A percentile compares a stretch with the other conserved stretches of the same genome.
Conservation (phyloP, 768 basidiomycete species). For the Wakefieldia striispora region DNA sequence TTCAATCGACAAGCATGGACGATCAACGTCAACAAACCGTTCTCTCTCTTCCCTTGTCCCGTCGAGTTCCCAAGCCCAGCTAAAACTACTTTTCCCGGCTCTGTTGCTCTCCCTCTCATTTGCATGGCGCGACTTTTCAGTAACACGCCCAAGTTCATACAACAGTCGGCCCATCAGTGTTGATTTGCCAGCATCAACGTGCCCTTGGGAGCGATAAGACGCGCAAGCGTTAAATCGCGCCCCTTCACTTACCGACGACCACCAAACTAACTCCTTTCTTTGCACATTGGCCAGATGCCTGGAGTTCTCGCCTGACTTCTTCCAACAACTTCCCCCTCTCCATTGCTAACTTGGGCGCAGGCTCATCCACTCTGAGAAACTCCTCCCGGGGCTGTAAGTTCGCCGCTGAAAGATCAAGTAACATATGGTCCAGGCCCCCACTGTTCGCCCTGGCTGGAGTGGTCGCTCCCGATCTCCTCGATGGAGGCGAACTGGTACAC, state of each 20-base stretch:
- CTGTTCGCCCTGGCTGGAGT: conserved; percentile 38
- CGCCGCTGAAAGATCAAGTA: conserved; percentile 72
- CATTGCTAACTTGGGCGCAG: conserved; percentile 61
- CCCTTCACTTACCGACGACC: conserved; percentile 70
- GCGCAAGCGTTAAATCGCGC: background rate
- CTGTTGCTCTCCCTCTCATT: conserved; percentile 90
- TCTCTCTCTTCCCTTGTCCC: conserved; percentile 91
- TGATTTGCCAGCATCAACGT: conserved; percentile 98
- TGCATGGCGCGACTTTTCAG: conserved; percentile 77
- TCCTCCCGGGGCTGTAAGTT: conserved; percentile 55
- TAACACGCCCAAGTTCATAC: conserved; percentile 87
- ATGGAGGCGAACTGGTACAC: conserved; percentile 26
- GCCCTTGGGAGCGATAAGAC: conserved; percentile 53
- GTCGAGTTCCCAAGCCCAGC: conserved; percentile 98
- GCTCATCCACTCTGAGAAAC: conserved; percentile 38
- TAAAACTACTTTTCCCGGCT: conserved; percentile 92
- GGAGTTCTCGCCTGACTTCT: conserved; percentile 61
- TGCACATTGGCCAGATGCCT: conserved; percentile 43
- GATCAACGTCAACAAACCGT: conserved; percentile 50
- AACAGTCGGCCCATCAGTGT: conserved; percentile 94
- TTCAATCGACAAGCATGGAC: conserved; percentile 8
- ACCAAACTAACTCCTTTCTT: conserved; percentile 83
- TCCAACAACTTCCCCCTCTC: conserved; percentile 81
- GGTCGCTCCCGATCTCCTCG: conserved; percentile 39
- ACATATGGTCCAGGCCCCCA: conserved; percentile 48